Percentiles rank a stretch among this genome's conserved stretches.
phyloP scores from a whole-genome alignment of 1,139 yeast genomes.

The Yamadazyma epiphylla region DNA sequence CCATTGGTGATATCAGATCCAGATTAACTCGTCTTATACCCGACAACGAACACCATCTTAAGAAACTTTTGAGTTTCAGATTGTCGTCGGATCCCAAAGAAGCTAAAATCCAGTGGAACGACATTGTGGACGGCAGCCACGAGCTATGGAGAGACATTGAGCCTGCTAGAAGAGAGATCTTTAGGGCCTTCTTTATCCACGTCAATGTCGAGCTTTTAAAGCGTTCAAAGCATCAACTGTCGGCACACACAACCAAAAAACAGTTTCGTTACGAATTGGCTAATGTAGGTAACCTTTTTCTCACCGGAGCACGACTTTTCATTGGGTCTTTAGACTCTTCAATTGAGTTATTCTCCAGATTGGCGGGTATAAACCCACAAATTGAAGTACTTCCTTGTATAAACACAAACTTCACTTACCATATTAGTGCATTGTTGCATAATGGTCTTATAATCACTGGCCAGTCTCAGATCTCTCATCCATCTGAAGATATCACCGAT shows the following conservation, averaged over 20 bases:
- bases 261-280: constrained; percentile 74
- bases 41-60: constrained; percentile 37
- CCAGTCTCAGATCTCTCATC: constrained; percentile 94
- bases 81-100: constrained; percentile 46
- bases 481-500: constrained; percentile 32
- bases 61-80: constrained; percentile 55
- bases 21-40: constrained; percentile 73
- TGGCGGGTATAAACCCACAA: constrained; percentile 58
- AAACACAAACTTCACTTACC: constrained; percentile 81
- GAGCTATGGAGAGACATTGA: constrained; percentile 60
- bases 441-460: constrained; percentile 81
- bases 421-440: constrained; percentile 71
- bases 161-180: constrained; percentile 65
- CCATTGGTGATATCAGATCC: constrained; percentile 88
- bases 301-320: constrained; percentile 78
- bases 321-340: constrained; percentile 85
- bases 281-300: constrained; percentile 77
- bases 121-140: constrained; percentile 78
- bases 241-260: constrained; percentile 35
- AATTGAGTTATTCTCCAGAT: constrained; percentile 65
- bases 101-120: constrained; percentile 74
- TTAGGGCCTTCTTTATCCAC: constrained; percentile 74
- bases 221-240: constrained; percentile 47
- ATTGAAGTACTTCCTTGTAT: constrained; percentile 73
- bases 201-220: constrained; percentile 75